Conservation (phyloP, 2,329 filamentous ascomycete genomes). For the Aspergillus clavatus region DNA sequence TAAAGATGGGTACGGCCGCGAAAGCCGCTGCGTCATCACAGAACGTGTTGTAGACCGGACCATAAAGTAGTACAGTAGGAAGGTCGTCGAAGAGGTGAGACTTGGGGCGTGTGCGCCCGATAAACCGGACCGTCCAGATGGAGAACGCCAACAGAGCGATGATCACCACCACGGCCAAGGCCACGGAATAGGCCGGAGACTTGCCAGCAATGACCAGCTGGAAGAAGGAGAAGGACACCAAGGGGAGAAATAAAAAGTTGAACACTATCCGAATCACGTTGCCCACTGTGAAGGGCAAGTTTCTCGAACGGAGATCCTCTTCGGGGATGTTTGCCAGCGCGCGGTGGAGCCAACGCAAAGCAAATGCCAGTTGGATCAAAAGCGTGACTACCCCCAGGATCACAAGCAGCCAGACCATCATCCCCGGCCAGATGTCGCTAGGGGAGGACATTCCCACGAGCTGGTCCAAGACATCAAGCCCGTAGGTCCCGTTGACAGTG, state of each 20-base stretch:
- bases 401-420: slow-evolving; percentile 83
- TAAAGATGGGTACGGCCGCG: slow-evolving; percentile 76
- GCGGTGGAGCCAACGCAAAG: slow-evolving; percentile 70
- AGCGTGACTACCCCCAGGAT: slow-evolving; percentile 65
- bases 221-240: slow-evolving; percentile 82
- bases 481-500: slow-evolving; percentile 69
- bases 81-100: slow-evolving; percentile 91
- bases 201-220: slow-evolving; percentile 72
- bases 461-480: slow-evolving; percentile 73
- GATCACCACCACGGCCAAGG: slow-evolving; percentile 69
- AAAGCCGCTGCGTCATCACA: slow-evolving; percentile 89
- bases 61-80: slow-evolving; percentile 81
- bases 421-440: slow-evolving; percentile 85
- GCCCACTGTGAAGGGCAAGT: slow-evolving; percentile 77
- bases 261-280: slow-evolving; percentile 81
- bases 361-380: slow-evolving; percentile 71
- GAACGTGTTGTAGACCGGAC: slow-evolving; percentile 95
- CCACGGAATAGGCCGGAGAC: slow-evolving; percentile 68
- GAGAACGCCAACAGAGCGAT: slow-evolving; percentile 68
- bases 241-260: slow-evolving; percentile 85
- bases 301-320: slow-evolving; percentile 86
- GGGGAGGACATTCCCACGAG: slow-evolving; percentile 72
- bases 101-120: slow-evolving; percentile 73
- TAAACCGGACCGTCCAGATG: slow-evolving; percentile 73
- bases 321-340: slow-evolving; percentile 66